Evolutionary conservation across 75 land plant genomes (phyloP).

Genomic region (Cunninghamia lanceolata): DNA sequence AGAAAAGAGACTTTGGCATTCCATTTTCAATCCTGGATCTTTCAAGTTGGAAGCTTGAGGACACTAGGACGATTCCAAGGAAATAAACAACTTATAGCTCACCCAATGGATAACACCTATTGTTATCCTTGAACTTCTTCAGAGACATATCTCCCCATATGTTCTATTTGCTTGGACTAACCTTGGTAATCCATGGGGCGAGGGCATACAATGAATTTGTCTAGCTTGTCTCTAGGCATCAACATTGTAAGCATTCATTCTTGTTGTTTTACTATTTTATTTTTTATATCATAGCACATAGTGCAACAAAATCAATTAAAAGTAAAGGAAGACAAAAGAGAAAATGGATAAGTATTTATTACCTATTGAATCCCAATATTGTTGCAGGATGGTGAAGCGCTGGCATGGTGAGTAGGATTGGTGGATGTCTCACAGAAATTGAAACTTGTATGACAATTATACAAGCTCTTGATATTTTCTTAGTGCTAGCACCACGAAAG

Average conservation of each 20-base stretch:
- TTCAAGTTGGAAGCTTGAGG: no score
- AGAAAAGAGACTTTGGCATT: no score
- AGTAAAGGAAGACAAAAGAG: neutral
- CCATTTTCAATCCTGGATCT: no score
- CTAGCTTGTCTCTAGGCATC: constrained; percentile 38
- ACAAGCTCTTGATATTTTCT: constrained; percentile 17
- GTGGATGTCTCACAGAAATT: neutral
- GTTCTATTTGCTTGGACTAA: no score
- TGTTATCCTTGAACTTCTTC: no score
- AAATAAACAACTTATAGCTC: no score
- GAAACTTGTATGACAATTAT: neutral
- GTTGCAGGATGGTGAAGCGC: neutral
- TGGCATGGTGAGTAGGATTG: neutral
- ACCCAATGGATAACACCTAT: no score
- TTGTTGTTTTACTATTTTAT: neutral
- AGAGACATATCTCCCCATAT: no score
- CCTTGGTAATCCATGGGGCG: constrained; percentile 8
- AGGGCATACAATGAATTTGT: constrained; percentile 39
- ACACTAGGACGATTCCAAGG: no score
- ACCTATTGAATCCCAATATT: neutral
- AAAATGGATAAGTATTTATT: neutral
- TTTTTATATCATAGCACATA: no score
- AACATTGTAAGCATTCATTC: constrained; percentile 24
- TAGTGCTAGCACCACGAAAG: constrained; percentile 35
- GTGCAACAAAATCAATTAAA: no score